Percentiles rank a stretch among this genome's conserved stretches.
These are phyloP conservation scores for Cryphonectria japonica DNA, from an alignment of 2,329 filamentous ascomycete genomes.

Conservation along the genomic window DNA sequence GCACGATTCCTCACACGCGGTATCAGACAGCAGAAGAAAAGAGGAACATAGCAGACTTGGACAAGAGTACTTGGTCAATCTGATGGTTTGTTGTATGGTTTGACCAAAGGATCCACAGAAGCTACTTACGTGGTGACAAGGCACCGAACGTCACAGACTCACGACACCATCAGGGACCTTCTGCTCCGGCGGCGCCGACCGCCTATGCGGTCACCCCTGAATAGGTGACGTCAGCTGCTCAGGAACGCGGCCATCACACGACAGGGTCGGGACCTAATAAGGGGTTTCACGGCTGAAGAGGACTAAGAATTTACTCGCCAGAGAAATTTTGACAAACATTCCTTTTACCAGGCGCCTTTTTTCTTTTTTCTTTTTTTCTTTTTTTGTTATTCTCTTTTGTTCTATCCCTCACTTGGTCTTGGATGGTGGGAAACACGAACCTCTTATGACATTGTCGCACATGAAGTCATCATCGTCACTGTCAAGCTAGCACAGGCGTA, in stretches of 20 bases:
- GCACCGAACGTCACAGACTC: neutral
- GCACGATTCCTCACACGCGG: neutral
- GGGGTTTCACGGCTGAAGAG: neutral
- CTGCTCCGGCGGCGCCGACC: neutral
- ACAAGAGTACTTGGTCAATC: neutral
- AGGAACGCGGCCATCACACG: conserved; percentile 15
- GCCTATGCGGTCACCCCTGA: neutral
- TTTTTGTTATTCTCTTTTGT: neutral
- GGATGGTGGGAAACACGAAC: too few relatives aligned
- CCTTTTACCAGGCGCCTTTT: neutral
- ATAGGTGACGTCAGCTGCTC: conserved; percentile 14
- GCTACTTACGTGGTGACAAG: neutral
- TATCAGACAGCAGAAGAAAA: neutral
- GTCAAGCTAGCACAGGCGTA: neutral
- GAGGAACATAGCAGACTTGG: neutral
- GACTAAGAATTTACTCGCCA: neutral
- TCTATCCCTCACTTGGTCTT: too few relatives aligned
- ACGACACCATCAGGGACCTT: neutral
- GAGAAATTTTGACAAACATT: neutral
- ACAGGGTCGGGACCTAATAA: neutral
- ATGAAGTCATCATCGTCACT: neutral
- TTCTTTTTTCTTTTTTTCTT: neutral
- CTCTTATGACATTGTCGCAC: neutral
- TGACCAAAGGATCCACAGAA: neutral
- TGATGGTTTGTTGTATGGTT: neutral